A percentile compares a stretch with the other conserved stretches of the same genome.
These are phyloP conservation scores for Nemophila menziesii DNA, from an alignment of 257 asterid species.

Conservation along the genomic window DNA sequence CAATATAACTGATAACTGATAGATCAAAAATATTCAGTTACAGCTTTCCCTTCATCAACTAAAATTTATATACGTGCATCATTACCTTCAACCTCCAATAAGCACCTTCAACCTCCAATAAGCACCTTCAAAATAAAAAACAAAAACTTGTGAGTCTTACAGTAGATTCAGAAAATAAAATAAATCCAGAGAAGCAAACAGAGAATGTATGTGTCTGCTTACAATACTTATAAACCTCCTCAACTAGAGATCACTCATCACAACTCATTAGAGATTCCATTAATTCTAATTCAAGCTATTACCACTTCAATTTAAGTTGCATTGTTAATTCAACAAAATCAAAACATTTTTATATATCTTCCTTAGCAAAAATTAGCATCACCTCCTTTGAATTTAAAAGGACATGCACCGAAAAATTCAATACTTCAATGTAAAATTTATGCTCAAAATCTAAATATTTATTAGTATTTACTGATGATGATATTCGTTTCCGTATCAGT, in stretches of 20 bases:
- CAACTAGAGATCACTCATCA: too few relatives aligned
- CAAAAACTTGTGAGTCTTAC: not conserved
- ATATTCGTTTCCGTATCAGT: too few relatives aligned
- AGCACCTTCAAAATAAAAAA: too few relatives aligned
- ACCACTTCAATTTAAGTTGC: too few relatives aligned
- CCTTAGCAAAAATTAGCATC: not conserved
- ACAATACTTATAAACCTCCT: too few relatives aligned
- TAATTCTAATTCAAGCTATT: too few relatives aligned
- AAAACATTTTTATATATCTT: too few relatives aligned
- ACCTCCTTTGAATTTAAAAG: not conserved
- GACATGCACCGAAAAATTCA: not conserved
- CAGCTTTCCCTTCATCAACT: slow-evolving; percentile 10
- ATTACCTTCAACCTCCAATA: not conserved
- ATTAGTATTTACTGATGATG: too few relatives aligned
- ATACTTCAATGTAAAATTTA: not conserved
- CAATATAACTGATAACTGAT: slow-evolving; percentile 14
- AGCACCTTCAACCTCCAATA: too few relatives aligned
- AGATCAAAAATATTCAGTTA: slow-evolving; percentile 9
- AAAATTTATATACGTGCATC: not conserved
- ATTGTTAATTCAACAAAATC: too few relatives aligned
- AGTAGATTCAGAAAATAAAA: not conserved
- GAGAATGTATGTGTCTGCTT: not conserved
- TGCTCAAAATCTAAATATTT: not conserved
- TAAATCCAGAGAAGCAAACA: not conserved
- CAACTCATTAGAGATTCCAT: too few relatives aligned